phyloP scores from a whole-genome alignment of 805 yeast genomes.

The Candida rishiriensis region DNA sequence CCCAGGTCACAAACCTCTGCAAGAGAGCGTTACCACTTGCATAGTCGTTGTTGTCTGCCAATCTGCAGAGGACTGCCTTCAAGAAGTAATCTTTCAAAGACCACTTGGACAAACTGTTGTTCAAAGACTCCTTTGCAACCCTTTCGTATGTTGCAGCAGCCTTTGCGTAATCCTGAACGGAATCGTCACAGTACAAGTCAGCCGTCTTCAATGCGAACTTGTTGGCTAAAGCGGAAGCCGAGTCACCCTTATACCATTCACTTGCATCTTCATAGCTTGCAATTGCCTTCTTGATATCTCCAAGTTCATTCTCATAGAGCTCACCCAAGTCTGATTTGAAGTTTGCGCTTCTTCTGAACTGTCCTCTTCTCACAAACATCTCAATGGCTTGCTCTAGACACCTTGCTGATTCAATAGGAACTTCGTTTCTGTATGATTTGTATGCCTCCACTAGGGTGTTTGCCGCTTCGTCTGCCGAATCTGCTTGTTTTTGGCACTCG shows the following conservation, averaged over 20 bases:
- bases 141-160: conserved; percentile 77
- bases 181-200: conserved; percentile 69
- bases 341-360: conserved; percentile 94
- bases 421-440: conserved; percentile 73
- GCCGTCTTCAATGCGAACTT: conserved; percentile 89
- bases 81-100: conserved; percentile 87
- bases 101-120: conserved; percentile 80
- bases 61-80: conserved; percentile 74
- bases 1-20: conserved; percentile 62
- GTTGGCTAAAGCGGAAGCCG: conserved; percentile 84
- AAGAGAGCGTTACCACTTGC: conserved; percentile 80
- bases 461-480: conserved; percentile 85
- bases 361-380: conserved; percentile 84
- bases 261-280: conserved; percentile 87
- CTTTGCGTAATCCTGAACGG: conserved; percentile 58
- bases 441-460: conserved; percentile 86
- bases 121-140: conserved; percentile 70
- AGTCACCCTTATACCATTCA: conserved; percentile 92
- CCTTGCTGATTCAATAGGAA: conserved; percentile 73
- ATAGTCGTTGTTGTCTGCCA: conserved; percentile 72
- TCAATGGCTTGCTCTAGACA: conserved; percentile 74
- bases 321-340: conserved; percentile 89
- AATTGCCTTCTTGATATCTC: conserved; percentile 65
- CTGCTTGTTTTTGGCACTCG: conserved; percentile 66
- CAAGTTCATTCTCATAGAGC: conserved; percentile 71